Evolutionary conservation across 2,329 filamentous ascomycete genomes (phyloP).

Genomic region (Penicillium crustosum): DNA sequence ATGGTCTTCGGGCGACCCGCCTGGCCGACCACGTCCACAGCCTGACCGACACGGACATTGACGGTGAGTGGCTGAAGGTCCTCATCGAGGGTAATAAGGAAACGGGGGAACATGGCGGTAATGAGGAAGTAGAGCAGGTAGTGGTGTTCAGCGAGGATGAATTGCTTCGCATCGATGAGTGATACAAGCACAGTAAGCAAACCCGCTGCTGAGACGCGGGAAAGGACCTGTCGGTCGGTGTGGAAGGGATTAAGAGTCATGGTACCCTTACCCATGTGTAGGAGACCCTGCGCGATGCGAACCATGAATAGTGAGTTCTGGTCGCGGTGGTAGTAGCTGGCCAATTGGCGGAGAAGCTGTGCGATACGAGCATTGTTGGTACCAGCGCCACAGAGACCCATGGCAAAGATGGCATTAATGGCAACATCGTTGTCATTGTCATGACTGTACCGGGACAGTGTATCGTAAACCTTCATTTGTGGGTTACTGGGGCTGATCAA

Average conservation of each 20-base stretch:
- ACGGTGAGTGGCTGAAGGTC: conserved; percentile 89
- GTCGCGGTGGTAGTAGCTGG: conserved; percentile 97
- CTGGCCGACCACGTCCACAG: conserved; percentile 96
- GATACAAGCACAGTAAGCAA: conserved; percentile 86
- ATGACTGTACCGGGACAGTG: conserved; percentile 93
- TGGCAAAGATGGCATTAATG: conserved; percentile 97
- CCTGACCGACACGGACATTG: conserved; percentile 95
- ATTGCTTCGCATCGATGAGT: conserved; percentile 93
- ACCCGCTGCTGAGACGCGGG: conserved; percentile 83
- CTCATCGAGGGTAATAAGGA: conserved; percentile 94
- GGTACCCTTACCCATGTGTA: conserved; percentile 99
- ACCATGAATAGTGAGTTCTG: conserved; percentile 98
- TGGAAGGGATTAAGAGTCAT: conserved; percentile 98
- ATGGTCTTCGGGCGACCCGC: conserved; percentile 98
- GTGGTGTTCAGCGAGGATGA: conserved; percentile 69
- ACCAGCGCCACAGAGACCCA: conserved; percentile 93
- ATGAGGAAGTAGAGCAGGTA: conserved; percentile 98
- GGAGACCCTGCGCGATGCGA: conserved; percentile 90
- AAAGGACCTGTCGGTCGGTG: conserved; percentile 93
- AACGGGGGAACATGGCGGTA: conserved; percentile 93
- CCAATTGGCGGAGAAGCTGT: conserved; percentile 88
- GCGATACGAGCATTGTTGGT: conserved; percentile 97
- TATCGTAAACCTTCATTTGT: conserved; percentile 99
- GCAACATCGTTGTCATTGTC: conserved; percentile 98
- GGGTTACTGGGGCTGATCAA: conserved; percentile 96